Evolutionary conservation across 2,329 filamentous ascomycete genomes (phyloP).

Genomic region (Polytolypa hystricis): DNA sequence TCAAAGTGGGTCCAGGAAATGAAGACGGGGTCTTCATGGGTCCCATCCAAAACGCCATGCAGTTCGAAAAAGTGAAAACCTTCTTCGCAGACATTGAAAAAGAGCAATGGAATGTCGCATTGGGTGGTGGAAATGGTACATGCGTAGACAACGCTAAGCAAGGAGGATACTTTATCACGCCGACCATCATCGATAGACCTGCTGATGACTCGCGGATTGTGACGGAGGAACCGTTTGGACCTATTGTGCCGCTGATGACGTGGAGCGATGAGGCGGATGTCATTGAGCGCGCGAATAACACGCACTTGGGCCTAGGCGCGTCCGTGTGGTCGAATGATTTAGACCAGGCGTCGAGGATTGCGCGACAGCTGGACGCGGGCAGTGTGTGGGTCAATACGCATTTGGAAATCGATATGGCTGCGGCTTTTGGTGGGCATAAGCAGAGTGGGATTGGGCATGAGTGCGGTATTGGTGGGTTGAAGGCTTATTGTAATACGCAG

Average conservation of each 20-base stretch:
- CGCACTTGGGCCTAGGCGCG: conserved; percentile 43
- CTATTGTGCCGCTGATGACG: conserved; percentile 51
- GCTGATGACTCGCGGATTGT: conserved; percentile 46
- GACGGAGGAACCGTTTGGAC: conserved; percentile 51
- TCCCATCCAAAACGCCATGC: conserved; percentile 54
- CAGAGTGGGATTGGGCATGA: conserved; percentile 42
- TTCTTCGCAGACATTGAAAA: conserved; percentile 46
- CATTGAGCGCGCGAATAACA: conserved; percentile 43
- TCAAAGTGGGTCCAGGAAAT: conserved; percentile 29
- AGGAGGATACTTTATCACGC: conserved; percentile 47
- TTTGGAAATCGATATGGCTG: conserved; percentile 19
- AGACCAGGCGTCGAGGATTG: conserved; percentile 41
- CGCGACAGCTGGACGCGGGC: conserved; percentile 44
- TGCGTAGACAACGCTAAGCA: conserved; percentile 17
- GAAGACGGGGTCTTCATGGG: conserved; percentile 41
- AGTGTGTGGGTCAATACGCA: conserved; percentile 49
- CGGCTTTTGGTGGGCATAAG: conserved; percentile 43
- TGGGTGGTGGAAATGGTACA: conserved; percentile 40
- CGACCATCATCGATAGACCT: conserved; percentile 49
- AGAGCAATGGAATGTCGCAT: conserved; percentile 42
- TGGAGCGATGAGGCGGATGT: conserved; percentile 53
- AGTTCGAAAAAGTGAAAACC: conserved; percentile 49
- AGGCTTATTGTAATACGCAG: conserved; percentile 31
- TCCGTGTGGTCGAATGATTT: conserved; percentile 49
- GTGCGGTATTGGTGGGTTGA: conserved; percentile 31